Conservation (phyloP, 129 eudicot species). For the Oenanthe sinensis region DNA sequence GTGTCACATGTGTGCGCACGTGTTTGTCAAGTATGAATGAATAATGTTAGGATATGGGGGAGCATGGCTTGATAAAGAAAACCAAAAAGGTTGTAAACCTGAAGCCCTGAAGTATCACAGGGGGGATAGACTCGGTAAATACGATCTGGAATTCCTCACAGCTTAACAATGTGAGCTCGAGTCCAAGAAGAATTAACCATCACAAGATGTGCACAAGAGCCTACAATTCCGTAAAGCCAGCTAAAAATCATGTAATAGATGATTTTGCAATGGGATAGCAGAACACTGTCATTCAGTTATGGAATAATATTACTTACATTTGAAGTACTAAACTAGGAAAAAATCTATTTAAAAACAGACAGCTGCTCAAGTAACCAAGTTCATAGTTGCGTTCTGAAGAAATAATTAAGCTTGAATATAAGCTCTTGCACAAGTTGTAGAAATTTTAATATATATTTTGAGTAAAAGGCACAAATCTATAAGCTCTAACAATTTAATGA, state of each 20-base stretch:
- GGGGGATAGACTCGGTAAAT: conserved; percentile 84
- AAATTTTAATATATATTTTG: background rate
- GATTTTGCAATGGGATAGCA: conserved; percentile 59
- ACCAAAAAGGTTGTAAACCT: conserved; percentile 35
- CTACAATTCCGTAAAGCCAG: conserved; percentile 92
- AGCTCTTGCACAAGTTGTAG: background rate
- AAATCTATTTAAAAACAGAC: background rate
- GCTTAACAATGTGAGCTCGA: conserved; percentile 68
- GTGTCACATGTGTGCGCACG: background rate
- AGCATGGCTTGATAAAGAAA: background rate
- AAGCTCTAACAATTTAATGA: background rate
- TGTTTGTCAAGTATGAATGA: background rate
- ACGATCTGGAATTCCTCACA: conserved; percentile 73
- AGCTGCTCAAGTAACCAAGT: background rate
- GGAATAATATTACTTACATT: background rate
- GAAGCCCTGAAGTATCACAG: conserved; percentile 91
- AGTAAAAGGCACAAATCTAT: background rate
- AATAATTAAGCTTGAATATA: background rate
- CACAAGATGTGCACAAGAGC: conserved; percentile 81
- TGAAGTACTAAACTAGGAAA: background rate
- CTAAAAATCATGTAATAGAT: conserved; percentile 31
- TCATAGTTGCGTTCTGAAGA: background rate
- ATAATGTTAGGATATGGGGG: background rate
- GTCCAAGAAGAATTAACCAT: conserved; percentile 99
- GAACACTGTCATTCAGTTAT: conserved; percentile 36